phyloP scores from a whole-genome alignment of 805 yeast species.

The Wickerhamomyces strasburgensis region DNA sequence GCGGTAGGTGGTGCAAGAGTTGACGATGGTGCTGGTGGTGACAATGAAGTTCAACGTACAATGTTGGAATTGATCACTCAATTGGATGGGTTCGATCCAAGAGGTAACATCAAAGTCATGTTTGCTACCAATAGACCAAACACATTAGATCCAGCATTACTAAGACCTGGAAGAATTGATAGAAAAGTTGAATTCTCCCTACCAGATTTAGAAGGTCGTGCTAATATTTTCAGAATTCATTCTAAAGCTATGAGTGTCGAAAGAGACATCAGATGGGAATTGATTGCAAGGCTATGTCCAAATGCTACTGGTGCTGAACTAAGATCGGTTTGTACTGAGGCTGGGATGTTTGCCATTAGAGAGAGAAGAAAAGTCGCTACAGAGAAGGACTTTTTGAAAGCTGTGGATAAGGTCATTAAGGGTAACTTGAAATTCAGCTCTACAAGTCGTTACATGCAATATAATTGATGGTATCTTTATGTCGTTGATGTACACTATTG shows the following conservation, averaged over 20 bases:
- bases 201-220: slow-evolving; percentile 97
- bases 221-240: slow-evolving; percentile 95
- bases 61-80: slow-evolving; percentile 98
- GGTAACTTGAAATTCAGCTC: slow-evolving; percentile 97
- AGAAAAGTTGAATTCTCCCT: slow-evolving; percentile 95
- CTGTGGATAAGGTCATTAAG: slow-evolving; percentile 97
- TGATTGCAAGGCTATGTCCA: slow-evolving; percentile 95
- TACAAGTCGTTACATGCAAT: slow-evolving; percentile 98
- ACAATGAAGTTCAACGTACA: slow-evolving; percentile 97
- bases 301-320: slow-evolving; percentile 98
- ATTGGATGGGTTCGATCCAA: slow-evolving; percentile 96
- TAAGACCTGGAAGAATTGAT: slow-evolving; percentile 98
- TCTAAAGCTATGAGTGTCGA: slow-evolving; percentile 97
- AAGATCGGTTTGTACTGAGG: slow-evolving; percentile 98
- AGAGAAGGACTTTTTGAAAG: slow-evolving; percentile 95
- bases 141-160: slow-evolving; percentile 93
- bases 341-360: slow-evolving; percentile 99
- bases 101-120: slow-evolving; percentile 99
- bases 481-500: too few species aligned
- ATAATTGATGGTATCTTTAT: slow-evolving; percentile 45
- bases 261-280: slow-evolving; percentile 97
- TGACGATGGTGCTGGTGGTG: slow-evolving; percentile 99
- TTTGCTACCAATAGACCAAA: slow-evolving; percentile 98
- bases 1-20: slow-evolving; percentile 99
- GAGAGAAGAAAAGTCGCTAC: slow-evolving; percentile 98